Percentiles rank a stretch among this genome's conserved stretches.
Evolutionary conservation across 176 grass and related monocot genomes (phyloP).

Genomic region (Bothriochloa decipiens): DNA sequence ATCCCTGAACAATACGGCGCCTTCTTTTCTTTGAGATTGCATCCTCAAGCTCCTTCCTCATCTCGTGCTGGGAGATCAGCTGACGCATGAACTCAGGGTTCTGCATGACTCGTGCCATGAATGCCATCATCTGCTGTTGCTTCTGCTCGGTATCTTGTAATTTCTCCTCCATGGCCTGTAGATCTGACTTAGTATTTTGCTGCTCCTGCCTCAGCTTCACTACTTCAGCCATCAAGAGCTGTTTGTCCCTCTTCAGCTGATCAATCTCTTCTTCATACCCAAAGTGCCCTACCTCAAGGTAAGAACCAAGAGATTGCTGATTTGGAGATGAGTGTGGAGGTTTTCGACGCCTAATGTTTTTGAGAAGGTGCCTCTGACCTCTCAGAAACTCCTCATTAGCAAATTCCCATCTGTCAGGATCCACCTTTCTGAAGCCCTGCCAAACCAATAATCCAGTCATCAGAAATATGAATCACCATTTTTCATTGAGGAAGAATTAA

Average conservation of each 20-base stretch:
- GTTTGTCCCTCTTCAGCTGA: constrained; percentile 75
- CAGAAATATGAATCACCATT: no score
- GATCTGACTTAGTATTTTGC: constrained; percentile 74
- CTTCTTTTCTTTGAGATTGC: constrained; percentile 79
- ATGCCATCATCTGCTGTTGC: constrained; percentile 88
- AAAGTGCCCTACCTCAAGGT: constrained; percentile 86
- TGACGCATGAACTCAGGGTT: constrained; percentile 69
- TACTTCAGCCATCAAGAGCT: constrained; percentile 79
- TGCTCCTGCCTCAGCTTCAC: constrained; percentile 96
- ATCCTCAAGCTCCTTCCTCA: constrained; percentile 68
- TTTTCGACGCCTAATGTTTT: constrained; percentile 85
- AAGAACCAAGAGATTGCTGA: constrained; percentile 70
- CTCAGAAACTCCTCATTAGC: no score
- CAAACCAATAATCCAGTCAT: no score
- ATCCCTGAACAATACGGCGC: constrained; percentile 59
- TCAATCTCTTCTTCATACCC: constrained; percentile 77
- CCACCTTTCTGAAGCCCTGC: no score
- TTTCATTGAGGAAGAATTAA: no score
- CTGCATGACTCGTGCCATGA: constrained; percentile 78
- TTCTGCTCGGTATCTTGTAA: constrained; percentile 82
- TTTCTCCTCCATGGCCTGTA: constrained; percentile 84
- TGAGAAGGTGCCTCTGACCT: constrained; percentile 76
- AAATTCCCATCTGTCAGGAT: no score
- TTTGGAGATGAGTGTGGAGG: constrained; percentile 45
- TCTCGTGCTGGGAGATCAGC: no score